A percentile compares a stretch with the other conserved stretches of the same genome.
Conservation (phyloP, 495 filamentous ascomycete genomes). For the Halenospora varia region DNA sequence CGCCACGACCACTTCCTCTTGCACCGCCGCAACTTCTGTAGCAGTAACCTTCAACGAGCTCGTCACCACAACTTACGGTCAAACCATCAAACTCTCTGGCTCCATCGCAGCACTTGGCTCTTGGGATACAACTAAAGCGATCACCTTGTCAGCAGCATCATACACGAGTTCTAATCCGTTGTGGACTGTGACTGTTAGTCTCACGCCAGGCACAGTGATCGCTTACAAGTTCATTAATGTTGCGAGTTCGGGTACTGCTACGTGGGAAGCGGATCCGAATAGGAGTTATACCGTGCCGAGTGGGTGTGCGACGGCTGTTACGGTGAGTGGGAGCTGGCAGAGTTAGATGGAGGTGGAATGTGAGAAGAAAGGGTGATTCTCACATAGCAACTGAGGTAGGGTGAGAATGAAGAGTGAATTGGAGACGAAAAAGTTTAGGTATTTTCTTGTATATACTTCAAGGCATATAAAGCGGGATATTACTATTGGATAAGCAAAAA, state of each 20-base stretch:
- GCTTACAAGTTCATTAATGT: constrained; percentile 66
- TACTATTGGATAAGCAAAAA: too few relatives aligned
- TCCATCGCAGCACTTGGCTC: constrained; percentile 21
- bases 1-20: constrained; percentile 39
- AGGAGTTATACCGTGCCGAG: constrained; percentile 50
- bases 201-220: constrained; percentile 40
- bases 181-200: constrained; percentile 29
- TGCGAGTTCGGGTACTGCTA: constrained; percentile 43
- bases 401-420: too few relatives aligned
- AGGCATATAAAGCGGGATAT: too few relatives aligned
- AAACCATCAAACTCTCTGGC: constrained; percentile 37
- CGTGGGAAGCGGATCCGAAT: constrained; percentile 64
- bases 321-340: constrained; percentile 20
- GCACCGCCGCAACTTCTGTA: constrained; percentile 28
- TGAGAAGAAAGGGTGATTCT: too few relatives aligned
- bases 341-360: neutral
- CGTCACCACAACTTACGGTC: constrained; percentile 41
- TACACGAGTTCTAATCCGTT: constrained; percentile 24
- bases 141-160: constrained; percentile 16
- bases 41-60: constrained; percentile 31
- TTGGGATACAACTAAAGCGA: constrained; percentile 16
- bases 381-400: too few relatives aligned
- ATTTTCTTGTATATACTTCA: too few relatives aligned
- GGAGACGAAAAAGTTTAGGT: too few relatives aligned
- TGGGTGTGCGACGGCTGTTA: constrained; percentile 27